These are phyloP conservation scores for Phytophthora nicotianae DNA, from an alignment of 352 stramenopile species.

Conservation along the genomic window DNA sequence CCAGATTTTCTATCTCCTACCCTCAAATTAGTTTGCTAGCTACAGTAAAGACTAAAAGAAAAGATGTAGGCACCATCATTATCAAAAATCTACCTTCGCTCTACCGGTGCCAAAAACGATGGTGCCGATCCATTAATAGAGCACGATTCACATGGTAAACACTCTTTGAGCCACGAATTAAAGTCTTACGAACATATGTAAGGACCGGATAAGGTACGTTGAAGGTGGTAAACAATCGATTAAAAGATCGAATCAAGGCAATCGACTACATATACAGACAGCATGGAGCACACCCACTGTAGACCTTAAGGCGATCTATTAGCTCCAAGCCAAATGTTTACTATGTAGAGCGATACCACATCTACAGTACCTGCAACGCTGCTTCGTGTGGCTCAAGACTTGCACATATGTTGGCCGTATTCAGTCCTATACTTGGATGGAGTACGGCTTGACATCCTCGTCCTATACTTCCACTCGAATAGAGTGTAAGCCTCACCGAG, in stretches of 20 bases:
- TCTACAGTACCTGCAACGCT: no score
- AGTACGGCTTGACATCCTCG: not conserved
- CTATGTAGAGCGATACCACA: no score
- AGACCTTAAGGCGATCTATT: not conserved
- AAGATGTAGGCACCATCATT: not conserved
- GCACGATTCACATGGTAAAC: not conserved
- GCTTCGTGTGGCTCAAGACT: not conserved
- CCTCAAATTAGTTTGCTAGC: no score
- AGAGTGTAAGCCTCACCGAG: not conserved
- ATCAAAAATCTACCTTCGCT: no score
- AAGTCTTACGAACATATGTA: conserved; percentile 2
- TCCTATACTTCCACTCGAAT: not conserved
- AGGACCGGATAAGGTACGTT: conserved; percentile 6
- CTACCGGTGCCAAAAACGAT: no score
- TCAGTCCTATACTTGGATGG: not conserved
- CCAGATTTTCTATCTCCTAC: no score
- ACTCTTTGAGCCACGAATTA: not conserved
- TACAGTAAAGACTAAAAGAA: no score
- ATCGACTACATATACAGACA: not conserved
- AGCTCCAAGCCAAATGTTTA: not conserved
- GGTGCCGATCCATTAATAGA: not conserved
- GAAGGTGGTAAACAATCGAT: conserved; percentile 7
- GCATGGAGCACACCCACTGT: not conserved
- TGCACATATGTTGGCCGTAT: not conserved
- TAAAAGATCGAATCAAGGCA: not conserved